These are phyloP conservation scores for Simplicillium aogashimaense DNA, from an alignment of 2,329 filamentous ascomycete species.

Conservation along the genomic window DNA sequence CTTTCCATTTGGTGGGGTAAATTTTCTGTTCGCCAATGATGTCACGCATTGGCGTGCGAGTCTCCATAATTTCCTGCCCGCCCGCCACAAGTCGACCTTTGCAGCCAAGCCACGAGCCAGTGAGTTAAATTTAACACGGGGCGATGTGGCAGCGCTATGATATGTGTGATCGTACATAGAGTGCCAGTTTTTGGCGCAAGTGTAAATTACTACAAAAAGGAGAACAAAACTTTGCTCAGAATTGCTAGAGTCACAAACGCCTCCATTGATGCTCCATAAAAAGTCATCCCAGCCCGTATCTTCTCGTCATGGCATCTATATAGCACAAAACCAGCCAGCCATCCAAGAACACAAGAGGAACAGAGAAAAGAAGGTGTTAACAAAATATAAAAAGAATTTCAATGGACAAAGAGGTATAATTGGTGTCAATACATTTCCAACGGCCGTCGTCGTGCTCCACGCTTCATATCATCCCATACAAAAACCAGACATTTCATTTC, in stretches of 20 bases:
- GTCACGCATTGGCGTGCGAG: constrained; percentile 14
- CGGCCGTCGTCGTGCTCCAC: too few species aligned
- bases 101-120: not conserved
- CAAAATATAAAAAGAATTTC: constrained; percentile 1
- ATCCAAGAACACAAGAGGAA: not conserved
- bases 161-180: too few species aligned
- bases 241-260: constrained; percentile 1
- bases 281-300: constrained; percentile 11
- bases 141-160: not conserved
- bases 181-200: not conserved
- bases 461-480: too few species aligned
- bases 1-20: constrained; percentile 25
- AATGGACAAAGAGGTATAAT: not conserved
- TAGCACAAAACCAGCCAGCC: constrained; percentile 9
- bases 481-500: too few species aligned
- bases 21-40: constrained; percentile 23
- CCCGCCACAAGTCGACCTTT: too few species aligned
- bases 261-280: constrained; percentile 6
- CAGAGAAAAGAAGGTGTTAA: not conserved
- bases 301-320: constrained; percentile 9
- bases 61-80: too few species aligned
- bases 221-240: not conserved
- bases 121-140: not conserved
- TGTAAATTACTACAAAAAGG: not conserved
- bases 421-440: not conserved